A percentile compares a stretch with the other conserved stretches of the same genome.
Evolutionary conservation across 306 rosid genomes (phyloP).

Genomic region (Trifolium pratense): DNA sequence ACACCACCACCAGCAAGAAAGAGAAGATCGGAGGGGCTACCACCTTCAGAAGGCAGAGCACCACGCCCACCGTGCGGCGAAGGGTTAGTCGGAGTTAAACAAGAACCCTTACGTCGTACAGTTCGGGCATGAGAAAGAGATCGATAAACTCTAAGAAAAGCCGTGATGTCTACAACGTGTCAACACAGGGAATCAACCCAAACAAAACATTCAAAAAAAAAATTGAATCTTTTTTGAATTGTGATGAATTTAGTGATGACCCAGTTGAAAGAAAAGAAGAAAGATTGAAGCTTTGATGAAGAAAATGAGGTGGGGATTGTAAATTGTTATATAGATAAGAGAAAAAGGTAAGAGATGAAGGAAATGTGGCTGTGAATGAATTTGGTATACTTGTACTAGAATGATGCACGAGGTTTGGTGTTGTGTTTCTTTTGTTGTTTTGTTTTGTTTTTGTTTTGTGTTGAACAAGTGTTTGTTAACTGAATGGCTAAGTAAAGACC

Average conservation of each 20-base stretch:
- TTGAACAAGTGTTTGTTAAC: neutral
- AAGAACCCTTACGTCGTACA: conserved; percentile 79
- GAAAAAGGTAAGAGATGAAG: neutral
- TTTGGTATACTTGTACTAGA: conserved; percentile 18
- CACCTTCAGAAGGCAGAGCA: conserved; percentile 99
- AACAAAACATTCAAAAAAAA: neutral
- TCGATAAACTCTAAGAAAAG: conserved; percentile 75
- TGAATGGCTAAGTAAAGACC: neutral
- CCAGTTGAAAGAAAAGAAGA: neutral
- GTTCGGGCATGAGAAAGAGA: conserved; percentile 74
- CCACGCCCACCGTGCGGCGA: conserved; percentile 99
- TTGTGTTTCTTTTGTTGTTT: neutral
- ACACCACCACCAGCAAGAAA: conserved; percentile 95
- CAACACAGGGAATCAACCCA: conserved; percentile 72
- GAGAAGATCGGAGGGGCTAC: conserved; percentile 97
- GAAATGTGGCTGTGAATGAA: neutral
- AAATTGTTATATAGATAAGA: conserved; percentile 12
- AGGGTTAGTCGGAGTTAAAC: conserved; percentile 71
- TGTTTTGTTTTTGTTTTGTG: neutral
- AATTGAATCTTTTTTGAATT: neutral
- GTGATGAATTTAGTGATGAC: neutral
- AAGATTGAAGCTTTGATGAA: neutral
- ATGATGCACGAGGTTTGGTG: neutral
- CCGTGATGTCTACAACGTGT: conserved; percentile 95
- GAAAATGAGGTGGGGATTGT: neutral